Conservation (phyloP, 331 rosid genomes). For the Pyrus hybrid region DNA sequence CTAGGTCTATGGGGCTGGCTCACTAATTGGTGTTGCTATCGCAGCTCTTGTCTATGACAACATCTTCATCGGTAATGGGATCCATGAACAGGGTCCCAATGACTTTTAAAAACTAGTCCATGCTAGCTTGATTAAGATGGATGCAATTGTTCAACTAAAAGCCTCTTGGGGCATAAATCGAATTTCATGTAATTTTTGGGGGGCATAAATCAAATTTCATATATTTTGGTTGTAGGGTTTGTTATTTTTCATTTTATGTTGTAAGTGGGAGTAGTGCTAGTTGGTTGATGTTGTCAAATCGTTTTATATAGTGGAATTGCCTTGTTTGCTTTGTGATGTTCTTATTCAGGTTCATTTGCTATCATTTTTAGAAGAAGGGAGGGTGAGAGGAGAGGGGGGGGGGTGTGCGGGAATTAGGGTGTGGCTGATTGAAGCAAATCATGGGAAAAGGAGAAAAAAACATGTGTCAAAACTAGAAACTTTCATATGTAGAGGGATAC, state of each 20-base stretch:
- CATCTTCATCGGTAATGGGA: conserved; percentile 40
- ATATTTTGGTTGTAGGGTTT: not conserved
- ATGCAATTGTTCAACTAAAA: not conserved
- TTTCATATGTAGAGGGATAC: no score
- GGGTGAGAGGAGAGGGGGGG: no score
- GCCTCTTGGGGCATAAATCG: not conserved
- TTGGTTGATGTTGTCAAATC: not conserved
- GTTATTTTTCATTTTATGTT: not conserved
- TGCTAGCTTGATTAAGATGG: not conserved
- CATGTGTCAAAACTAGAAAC: no score
- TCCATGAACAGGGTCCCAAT: conserved; percentile 29
- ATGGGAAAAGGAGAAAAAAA: no score
- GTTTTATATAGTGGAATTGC: not conserved
- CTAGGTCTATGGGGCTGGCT: conserved; percentile 73
- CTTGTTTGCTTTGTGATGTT: not conserved
- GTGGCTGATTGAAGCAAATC: no score
- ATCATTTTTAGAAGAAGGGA: no score
- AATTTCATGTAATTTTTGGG: not conserved
- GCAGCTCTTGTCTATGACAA: conserved; percentile 69
- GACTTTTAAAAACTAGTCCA: conserved; percentile 32
- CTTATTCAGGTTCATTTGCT: not conserved
- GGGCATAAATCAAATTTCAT: not conserved
- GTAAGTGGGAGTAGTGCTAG: conserved; percentile 6
- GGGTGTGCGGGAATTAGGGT: no score
- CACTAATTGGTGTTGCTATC: conserved; percentile 46